Conservation (phyloP, 345 rosid species). For the Alliaria petiolata region DNA sequence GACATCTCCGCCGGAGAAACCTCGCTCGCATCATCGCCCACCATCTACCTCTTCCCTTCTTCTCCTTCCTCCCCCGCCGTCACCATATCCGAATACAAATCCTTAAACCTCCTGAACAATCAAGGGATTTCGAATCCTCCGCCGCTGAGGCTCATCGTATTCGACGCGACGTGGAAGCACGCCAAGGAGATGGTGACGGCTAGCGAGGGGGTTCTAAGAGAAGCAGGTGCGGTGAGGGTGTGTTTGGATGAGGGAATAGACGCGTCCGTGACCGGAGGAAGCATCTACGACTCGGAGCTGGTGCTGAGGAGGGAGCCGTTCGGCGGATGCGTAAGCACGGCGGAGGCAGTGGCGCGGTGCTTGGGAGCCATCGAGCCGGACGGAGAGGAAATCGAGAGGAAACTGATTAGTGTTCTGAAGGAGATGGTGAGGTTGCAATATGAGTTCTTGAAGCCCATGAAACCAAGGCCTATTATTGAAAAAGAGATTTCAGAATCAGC, state of each 20-base stretch:
- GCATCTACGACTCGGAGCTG: constrained; percentile 66
- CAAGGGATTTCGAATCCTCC: background rate
- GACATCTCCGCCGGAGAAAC: constrained; percentile 49
- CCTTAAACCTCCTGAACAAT: constrained; percentile 18
- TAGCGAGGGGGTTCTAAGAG: constrained; percentile 55
- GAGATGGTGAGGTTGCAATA: constrained; percentile 83
- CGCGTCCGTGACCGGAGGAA: constrained; percentile 49
- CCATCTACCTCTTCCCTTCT: constrained; percentile 78
- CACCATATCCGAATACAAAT: constrained; percentile 47
- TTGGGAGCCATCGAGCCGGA: constrained; percentile 54
- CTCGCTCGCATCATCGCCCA: constrained; percentile 28
- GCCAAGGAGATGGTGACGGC: constrained; percentile 89
- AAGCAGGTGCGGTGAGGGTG: constrained; percentile 51
- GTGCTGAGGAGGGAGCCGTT: constrained; percentile 76
- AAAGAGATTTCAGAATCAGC: constrained; percentile 31
- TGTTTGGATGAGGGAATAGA: constrained; percentile 62
- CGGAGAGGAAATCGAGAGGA: constrained; percentile 56
- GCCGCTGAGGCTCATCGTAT: constrained; percentile 48
- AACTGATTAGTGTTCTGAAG: constrained; percentile 53
- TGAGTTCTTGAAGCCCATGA: constrained; percentile 63
- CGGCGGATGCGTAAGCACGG: constrained; percentile 72
- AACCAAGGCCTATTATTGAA: constrained; percentile 59
- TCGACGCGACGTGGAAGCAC: constrained; percentile 92
- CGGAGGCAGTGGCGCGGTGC: constrained; percentile 88
- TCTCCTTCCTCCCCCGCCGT: constrained; percentile 50